Evolutionary conservation across 1,139 yeast species (phyloP), one percentile per base, ranked within the genome.

Genomic region (Nakaseomyces bracarensis): DNA sequence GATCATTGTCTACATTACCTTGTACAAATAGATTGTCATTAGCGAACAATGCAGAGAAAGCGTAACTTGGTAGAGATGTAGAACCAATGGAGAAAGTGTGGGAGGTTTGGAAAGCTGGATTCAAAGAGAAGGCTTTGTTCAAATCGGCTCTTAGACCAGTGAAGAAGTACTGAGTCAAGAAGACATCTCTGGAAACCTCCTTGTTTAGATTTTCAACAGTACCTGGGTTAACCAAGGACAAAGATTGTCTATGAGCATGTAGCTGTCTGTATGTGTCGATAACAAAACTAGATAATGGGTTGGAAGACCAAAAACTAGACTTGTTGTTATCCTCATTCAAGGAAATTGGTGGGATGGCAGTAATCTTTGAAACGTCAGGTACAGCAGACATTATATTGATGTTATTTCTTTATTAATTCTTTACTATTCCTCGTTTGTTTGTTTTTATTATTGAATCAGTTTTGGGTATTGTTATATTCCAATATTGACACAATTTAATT

Each of bases 81-180:
- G 95, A 83, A 36, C 98, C 98, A 55, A 85, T 70, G 40, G 95
- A 75, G 63, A 93, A 83, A 45, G 96, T 82, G 66, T 93, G 98
- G 49, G 96, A 83, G 47, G 95, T 84, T 72, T 93, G 98, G 82
- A 93, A 91, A 46, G 89, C 94, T 46, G 98, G 97, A 65, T 81
- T 79, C 75, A 89, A 75, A 52, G 84, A 71, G 61, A 93, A 86
- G 20, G 91, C 87, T 74, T 91, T 91, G 70, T 86, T 85, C 58
- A 91, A 76, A 65, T 91, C 98, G 46, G 98, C 98, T 65, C 96
- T 82, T 60, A 93, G 75, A 47, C 99, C 99, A 38, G 95, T 83
- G 75, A 91, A 91, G 67, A 82, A 81, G 70, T 85, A 84, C 63
- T 87, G 95, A 63, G 75, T 79, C 60, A 87, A 75, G 63, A 91